Conservation (phyloP, 2,329 filamentous ascomycete genomes). For the Alternaria gansuensis region DNA sequence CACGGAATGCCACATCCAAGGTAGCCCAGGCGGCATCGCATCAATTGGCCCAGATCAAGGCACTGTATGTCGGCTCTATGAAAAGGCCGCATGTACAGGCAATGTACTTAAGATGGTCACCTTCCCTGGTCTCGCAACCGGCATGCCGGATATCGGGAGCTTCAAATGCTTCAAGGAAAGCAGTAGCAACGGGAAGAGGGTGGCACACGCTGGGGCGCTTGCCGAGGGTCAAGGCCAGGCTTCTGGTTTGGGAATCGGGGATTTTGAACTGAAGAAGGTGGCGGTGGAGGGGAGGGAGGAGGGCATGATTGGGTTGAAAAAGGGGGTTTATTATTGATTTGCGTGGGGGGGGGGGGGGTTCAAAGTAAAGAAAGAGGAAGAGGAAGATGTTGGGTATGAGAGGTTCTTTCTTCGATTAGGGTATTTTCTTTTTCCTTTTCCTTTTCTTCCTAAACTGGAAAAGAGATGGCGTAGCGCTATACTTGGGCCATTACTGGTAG, state of each 20-base stretch:
- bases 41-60: conserved; percentile 48
- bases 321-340: conserved; percentile 42
- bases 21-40: conserved; percentile 30
- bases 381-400: not conserved
- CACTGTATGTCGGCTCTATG: conserved; percentile 41
- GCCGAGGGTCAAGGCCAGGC: conserved; percentile 31
- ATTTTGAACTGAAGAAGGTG: conserved; percentile 30
- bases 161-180: conserved; percentile 37
- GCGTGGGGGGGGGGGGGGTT: no score
- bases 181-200: conserved; percentile 1
- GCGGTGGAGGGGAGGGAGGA: conserved; percentile 40
- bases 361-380: not conserved
- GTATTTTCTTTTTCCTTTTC: no score
- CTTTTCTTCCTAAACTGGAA: conserved; percentile 3
- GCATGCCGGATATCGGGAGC: conserved; percentile 35
- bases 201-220: conserved; percentile 14
- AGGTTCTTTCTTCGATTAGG: not conserved
- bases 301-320: conserved; percentile 47
- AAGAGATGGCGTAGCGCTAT: not conserved
- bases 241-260: conserved; percentile 37
- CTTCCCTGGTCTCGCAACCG: conserved; percentile 37
- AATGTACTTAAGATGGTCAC: conserved; percentile 28
- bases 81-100: conserved; percentile 34
- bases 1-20: conserved; percentile 38
- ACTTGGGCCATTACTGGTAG: not conserved